Conservation (phyloP, 805 yeast species). For the Ogataea corticis region DNA sequence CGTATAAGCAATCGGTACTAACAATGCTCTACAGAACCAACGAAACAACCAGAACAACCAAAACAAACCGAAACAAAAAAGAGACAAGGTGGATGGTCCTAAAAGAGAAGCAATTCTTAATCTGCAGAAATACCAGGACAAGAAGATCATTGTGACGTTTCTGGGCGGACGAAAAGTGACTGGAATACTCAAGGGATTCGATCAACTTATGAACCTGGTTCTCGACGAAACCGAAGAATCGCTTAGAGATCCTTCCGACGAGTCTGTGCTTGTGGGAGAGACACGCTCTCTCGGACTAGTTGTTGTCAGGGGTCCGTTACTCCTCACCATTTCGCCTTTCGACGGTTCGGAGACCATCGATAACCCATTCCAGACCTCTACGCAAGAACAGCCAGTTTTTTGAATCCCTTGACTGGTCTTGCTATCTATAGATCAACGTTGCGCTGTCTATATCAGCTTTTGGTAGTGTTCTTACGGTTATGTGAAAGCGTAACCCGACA, state of each 20-base stretch:
- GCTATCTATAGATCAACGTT: constrained; percentile 6
- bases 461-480: background rate
- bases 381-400: constrained; percentile 3
- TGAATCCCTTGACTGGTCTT: background rate
- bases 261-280: constrained; percentile 48
- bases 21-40: constrained; percentile 10
- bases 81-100: constrained; percentile 60
- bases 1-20: too few relatives aligned
- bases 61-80: constrained; percentile 17
- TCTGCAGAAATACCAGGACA: constrained; percentile 72
- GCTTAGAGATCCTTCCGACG: constrained; percentile 65
- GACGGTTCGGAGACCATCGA: constrained; percentile 71
- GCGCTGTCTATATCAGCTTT: constrained; percentile 1
- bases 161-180: constrained; percentile 78
- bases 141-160: constrained; percentile 72
- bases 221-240: constrained; percentile 70
- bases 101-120: constrained; percentile 89
- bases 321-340: constrained; percentile 72
- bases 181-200: constrained; percentile 83
- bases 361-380: constrained; percentile 54
- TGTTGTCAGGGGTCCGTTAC: constrained; percentile 81
- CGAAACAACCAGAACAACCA: constrained; percentile 9
- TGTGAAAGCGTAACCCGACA: too few relatives aligned
- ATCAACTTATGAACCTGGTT: constrained; percentile 77
- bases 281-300: constrained; percentile 75